Percentiles rank a stretch among this genome's conserved stretches.
Evolutionary conservation across 1,139 yeast species (phyloP).

Genomic region (Candida smagusa): DNA sequence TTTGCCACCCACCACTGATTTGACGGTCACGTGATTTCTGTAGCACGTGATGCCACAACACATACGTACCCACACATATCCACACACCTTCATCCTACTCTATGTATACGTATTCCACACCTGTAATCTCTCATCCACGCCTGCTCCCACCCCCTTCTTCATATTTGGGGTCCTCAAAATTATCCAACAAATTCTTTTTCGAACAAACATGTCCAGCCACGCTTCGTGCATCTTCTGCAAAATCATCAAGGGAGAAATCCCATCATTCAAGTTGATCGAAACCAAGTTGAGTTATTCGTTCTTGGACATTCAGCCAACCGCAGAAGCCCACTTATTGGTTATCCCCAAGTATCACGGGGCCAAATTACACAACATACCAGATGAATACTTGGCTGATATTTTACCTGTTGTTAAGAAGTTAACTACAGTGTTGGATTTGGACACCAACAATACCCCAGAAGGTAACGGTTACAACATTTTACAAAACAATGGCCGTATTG

Average conservation of each 20-base stretch:
- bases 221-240: constrained; percentile 86
- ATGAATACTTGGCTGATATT: constrained; percentile 79
- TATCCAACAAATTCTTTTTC: no score
- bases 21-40: background rate
- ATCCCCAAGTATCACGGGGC: constrained; percentile 94
- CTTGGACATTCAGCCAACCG: constrained; percentile 87
- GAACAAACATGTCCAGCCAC: constrained; percentile 11
- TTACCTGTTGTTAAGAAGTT: constrained; percentile 85
- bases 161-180: no score
- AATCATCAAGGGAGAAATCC: constrained; percentile 91
- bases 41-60: background rate
- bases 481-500: constrained; percentile 91
- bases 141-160: no score
- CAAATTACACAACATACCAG: constrained; percentile 86
- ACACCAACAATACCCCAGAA: constrained; percentile 52
- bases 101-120: background rate
- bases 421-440: constrained; percentile 67
- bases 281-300: constrained; percentile 78
- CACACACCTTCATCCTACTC: background rate
- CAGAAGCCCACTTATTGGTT: constrained; percentile 82
- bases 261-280: constrained; percentile 83
- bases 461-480: constrained; percentile 83
- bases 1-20: constrained; percentile 2
- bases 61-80: background rate
- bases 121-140: no score